Conservation (phyloP, 441 rosid genomes). For the Metrosideros polymorpha region DNA sequence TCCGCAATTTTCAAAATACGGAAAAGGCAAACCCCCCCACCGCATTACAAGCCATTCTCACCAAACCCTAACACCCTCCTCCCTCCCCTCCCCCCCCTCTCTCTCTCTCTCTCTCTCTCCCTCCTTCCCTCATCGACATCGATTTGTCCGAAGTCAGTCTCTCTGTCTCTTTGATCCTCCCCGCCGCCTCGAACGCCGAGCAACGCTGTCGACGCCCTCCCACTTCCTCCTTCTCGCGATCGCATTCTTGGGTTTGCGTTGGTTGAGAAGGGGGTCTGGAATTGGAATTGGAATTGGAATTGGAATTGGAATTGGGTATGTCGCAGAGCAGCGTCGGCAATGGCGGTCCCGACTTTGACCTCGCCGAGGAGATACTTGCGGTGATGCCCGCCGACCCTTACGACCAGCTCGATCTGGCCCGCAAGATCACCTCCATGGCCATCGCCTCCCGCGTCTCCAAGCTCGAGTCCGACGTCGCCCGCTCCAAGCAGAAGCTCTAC, state of each 20-base stretch:
- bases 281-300: neutral
- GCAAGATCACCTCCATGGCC: slow-evolving; percentile 86
- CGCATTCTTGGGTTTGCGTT: neutral
- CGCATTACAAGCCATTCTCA: neutral
- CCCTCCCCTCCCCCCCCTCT: neutral
- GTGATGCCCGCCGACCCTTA: slow-evolving; percentile 76
- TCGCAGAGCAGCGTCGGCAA: slow-evolving; percentile 18
- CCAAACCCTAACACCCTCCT: neutral
- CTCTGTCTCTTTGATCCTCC: neutral
- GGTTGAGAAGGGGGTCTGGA: neutral
- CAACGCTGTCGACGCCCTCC: neutral
- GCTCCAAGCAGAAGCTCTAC: slow-evolving; percentile 33
- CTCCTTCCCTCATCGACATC: neutral
- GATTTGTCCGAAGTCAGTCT: neutral
- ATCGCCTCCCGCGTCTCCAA: slow-evolving; percentile 73
- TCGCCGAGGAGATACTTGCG: slow-evolving; percentile 63
- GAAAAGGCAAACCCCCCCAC: neutral
- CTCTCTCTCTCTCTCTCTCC: neutral
- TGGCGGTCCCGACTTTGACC: slow-evolving; percentile 42
- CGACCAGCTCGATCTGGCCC: slow-evolving; percentile 86
- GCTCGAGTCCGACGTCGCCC: slow-evolving; percentile 54
- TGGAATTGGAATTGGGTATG: slow-evolving; percentile 14
- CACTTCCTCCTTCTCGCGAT: neutral
- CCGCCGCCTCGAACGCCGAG: neutral
- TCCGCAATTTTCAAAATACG: neutral